Percentiles rank a stretch among this genome's conserved stretches.
Evolutionary conservation across 2,329 filamentous ascomycete genomes (phyloP).

Genomic region (Epichloe bromicola): DNA sequence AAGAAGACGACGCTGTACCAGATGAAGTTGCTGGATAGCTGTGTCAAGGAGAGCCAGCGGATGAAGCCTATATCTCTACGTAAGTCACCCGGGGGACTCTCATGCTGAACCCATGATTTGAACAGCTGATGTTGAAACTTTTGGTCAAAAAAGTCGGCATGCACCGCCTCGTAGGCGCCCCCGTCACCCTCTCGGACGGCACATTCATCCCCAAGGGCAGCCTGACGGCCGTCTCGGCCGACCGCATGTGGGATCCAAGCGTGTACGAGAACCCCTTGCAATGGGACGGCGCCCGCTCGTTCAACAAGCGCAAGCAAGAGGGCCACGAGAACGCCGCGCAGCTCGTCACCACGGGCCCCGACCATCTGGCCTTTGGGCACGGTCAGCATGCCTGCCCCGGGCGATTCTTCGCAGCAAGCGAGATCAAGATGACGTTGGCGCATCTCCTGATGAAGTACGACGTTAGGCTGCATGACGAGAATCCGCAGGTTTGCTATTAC

Average conservation of each 20-base stretch:
- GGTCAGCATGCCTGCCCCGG: constrained; percentile 41
- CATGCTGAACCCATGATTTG: too few relatives aligned
- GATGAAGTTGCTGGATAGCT: constrained; percentile 32
- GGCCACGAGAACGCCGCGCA: constrained; percentile 17
- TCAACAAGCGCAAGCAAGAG: constrained; percentile 23
- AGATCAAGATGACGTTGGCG: constrained; percentile 37
- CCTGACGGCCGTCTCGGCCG: neutral
- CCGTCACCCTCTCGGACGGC: constrained; percentile 7
- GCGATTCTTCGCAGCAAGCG: constrained; percentile 39
- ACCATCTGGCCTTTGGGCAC: constrained; percentile 39
- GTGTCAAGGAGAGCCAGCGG: constrained; percentile 34
- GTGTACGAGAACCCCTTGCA: constrained; percentile 5
- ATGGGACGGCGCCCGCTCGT: constrained; percentile 35
- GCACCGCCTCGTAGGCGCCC: neutral
- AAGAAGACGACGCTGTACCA: constrained; percentile 10
- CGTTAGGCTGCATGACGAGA: neutral
- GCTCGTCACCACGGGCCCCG: constrained; percentile 35
- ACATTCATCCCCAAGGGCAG: constrained; percentile 4
- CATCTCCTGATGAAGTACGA: constrained; percentile 39
- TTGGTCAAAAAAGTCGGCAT: constrained; percentile 2
- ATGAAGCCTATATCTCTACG: constrained; percentile 25
- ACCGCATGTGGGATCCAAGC: constrained; percentile 1
- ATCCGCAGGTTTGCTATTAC: neutral
- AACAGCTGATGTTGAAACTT: neutral
- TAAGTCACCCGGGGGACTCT: neutral